phyloP scores from a whole-genome alignment of 495 filamentous ascomycete species.

The Polyplosphaeria fusca region DNA sequence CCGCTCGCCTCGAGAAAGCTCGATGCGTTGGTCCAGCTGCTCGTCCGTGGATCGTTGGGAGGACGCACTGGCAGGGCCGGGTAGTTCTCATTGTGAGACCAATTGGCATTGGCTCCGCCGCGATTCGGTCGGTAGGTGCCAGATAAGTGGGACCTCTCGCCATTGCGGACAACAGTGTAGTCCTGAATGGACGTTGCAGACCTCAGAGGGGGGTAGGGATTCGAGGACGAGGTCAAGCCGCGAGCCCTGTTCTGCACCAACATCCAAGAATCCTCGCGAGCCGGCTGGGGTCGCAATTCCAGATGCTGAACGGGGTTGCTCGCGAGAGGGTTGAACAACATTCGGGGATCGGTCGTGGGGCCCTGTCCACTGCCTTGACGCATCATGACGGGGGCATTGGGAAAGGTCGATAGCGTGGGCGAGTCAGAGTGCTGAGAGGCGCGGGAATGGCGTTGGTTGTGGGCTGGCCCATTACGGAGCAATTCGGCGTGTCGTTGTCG shows the following conservation, averaged over 20 bases:
- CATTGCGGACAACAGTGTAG: slow-evolving; percentile 5
- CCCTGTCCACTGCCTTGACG: slow-evolving; percentile 4
- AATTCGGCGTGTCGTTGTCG: slow-evolving; percentile 14
- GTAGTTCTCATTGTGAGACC: slow-evolving; percentile 30
- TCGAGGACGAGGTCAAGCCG: slow-evolving; percentile 22
- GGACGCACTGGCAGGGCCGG: slow-evolving; percentile 1
- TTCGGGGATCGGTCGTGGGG: slow-evolving; percentile 12
- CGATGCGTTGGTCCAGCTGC: slow-evolving; percentile 60
- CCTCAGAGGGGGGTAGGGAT: slow-evolving; percentile 14
- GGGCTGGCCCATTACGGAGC: slow-evolving; percentile 25
- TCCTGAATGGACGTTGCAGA: slow-evolving; percentile 28
- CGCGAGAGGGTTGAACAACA: slow-evolving; percentile 22
- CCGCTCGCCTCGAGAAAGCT: slow-evolving; percentile 67
- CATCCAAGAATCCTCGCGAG: not conserved
- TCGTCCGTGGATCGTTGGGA: not conserved
- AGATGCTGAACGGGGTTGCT: slow-evolving; percentile 21
- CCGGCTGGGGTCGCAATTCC: not conserved
- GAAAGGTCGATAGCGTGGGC: slow-evolving; percentile 10
- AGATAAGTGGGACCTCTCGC: slow-evolving; percentile 13
- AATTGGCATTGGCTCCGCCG: slow-evolving; percentile 20
- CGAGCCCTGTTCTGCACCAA: slow-evolving; percentile 5
- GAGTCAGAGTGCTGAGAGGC: slow-evolving; percentile 9
- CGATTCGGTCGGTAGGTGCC: slow-evolving; percentile 28
- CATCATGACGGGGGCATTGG: not conserved
- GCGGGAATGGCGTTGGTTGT: slow-evolving; percentile 9